These are phyloP conservation scores for Psilocybe cyanescens DNA, from an alignment of 768 basidiomycete genomes.

Conservation along the genomic window DNA sequence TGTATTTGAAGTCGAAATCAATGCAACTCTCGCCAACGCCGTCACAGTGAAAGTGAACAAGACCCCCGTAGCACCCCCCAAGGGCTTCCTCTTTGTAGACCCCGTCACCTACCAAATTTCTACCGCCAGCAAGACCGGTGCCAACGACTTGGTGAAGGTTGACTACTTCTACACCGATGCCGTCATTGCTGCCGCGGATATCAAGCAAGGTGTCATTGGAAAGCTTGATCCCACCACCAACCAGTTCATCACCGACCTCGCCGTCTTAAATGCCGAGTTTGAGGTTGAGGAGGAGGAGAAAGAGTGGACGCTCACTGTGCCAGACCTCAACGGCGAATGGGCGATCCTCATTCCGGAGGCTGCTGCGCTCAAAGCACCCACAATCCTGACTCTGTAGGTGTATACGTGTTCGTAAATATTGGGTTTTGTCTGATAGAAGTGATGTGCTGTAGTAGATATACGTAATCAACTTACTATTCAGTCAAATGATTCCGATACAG, in stretches of 20 bases:
- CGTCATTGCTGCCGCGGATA: constrained; percentile 9
- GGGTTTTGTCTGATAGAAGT: no score
- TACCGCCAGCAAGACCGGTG: constrained; percentile 9
- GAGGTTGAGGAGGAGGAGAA: constrained; percentile 18
- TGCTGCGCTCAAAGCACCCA: constrained; percentile 4
- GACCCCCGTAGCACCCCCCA: constrained; percentile 14
- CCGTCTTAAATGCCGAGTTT: constrained; percentile 14
- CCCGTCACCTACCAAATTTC: constrained; percentile 12
- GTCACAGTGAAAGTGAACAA: constrained; percentile 10
- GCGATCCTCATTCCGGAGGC: constrained; percentile 15
- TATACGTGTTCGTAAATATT: no score
- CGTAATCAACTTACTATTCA: no score
- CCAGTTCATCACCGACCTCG: constrained; percentile 13
- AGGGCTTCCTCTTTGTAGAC: constrained; percentile 18
- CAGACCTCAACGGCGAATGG: constrained; percentile 19
- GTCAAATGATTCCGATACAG: no score
- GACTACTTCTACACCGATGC: constrained; percentile 16
- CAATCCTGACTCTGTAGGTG: background rate
- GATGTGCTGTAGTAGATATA: no score
- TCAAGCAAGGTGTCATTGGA: constrained; percentile 16
- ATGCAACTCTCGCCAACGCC: constrained; percentile 3
- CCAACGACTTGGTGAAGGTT: constrained; percentile 14
- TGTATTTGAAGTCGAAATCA: constrained; percentile 12
- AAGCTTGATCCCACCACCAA: constrained; percentile 15
- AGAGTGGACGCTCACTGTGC: constrained; percentile 17